Conservation (phyloP, 768 basidiomycete genomes). For the Strobilomyces dryophilus region DNA sequence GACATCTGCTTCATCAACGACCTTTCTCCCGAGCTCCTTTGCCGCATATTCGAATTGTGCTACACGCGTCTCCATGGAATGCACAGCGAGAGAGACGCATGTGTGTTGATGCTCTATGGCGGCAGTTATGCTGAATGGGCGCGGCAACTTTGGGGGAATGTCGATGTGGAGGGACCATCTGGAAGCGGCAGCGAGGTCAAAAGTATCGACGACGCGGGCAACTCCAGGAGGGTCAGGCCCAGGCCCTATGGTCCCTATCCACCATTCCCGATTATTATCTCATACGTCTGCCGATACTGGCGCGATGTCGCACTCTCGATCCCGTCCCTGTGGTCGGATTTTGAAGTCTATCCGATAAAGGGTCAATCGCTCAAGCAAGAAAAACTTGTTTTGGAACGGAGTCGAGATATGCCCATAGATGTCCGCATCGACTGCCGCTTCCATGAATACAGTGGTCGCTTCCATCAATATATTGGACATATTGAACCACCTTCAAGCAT, state of each 20-base stretch:
- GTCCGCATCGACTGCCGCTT: constrained; percentile 46
- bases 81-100: too few species aligned
- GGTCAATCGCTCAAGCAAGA: constrained; percentile 43
- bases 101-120: too few species aligned
- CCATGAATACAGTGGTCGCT: constrained; percentile 20
- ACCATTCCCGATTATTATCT: constrained; percentile 43
- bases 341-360: constrained; percentile 25
- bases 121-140: too few species aligned
- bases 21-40: background rate
- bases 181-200: too few species aligned
- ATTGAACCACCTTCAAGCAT: constrained; percentile 8
- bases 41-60: background rate
- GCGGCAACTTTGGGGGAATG: too few species aligned
- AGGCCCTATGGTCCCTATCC: too few species aligned
- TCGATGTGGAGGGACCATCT: too few species aligned
- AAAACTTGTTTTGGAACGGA: constrained; percentile 45
- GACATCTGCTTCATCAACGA: background rate
- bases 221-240: too few species aligned
- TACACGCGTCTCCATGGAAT: too few species aligned
- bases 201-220: too few species aligned
- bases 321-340: constrained; percentile 52
- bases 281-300: constrained; percentile 47
- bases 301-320: constrained; percentile 48
- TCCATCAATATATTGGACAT: constrained; percentile 13
- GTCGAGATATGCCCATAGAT: constrained; percentile 50